Percentiles rank a stretch among this genome's conserved stretches.
These are phyloP conservation scores for Helenozyma baotianmanensis DNA, from an alignment of 805 yeast genomes.

Conservation along the genomic window DNA sequence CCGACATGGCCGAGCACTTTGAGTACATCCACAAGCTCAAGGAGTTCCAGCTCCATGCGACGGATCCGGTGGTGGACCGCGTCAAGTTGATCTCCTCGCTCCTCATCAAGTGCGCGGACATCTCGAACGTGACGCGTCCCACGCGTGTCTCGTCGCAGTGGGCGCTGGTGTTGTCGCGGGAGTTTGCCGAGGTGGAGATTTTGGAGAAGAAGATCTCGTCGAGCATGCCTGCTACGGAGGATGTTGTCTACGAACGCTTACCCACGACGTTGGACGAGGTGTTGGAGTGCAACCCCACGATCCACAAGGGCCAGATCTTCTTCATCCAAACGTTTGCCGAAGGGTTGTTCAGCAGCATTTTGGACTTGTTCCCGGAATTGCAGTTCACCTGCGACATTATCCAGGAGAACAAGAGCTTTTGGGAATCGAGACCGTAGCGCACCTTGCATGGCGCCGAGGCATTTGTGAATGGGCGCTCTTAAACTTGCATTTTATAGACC, in stretches of 20 bases:
- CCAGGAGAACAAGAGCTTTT: constrained; percentile 48
- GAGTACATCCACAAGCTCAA: constrained; percentile 58
- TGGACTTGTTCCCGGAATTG: constrained; percentile 57
- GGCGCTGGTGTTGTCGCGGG: constrained; percentile 78
- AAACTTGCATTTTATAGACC: too few species aligned
- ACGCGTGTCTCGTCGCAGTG: constrained; percentile 72
- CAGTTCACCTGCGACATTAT: constrained; percentile 53
- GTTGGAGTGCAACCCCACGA: constrained; percentile 40
- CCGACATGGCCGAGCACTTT: constrained; percentile 91
- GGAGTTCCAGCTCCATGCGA: constrained; percentile 16
- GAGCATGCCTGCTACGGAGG: constrained; percentile 1
- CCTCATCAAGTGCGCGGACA: constrained; percentile 90
- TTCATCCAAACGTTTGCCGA: constrained; percentile 80
- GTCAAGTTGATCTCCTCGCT: constrained; percentile 54
- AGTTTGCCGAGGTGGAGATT: constrained; percentile 62
- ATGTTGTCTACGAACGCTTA: constrained; percentile 27
- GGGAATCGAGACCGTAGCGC: too few species aligned
- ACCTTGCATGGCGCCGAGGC: too few species aligned
- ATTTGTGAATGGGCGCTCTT: too few species aligned
- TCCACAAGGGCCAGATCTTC: constrained; percentile 73
- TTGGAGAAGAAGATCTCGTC: constrained; percentile 38
- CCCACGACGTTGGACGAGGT: constrained; percentile 42
- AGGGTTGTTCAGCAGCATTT: constrained; percentile 65
- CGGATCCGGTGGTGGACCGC: constrained; percentile 18
- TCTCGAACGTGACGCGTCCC: constrained; percentile 87